Evolutionary conservation across 148 eudicot genomes (phyloP).

Genomic region (Rheum nobile): DNA sequence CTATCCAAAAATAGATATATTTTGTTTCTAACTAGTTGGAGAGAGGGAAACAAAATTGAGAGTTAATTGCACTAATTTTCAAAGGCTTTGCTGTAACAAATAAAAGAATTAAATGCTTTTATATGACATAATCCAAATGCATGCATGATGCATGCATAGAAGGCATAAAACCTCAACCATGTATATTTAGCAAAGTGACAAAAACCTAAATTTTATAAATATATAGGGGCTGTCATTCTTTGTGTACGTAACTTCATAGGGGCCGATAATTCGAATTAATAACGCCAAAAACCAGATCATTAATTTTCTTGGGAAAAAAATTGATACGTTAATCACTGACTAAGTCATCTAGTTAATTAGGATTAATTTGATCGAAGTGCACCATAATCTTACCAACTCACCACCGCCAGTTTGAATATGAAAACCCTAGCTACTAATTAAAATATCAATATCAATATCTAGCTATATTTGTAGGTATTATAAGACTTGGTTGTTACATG

Average conservation of each 20-base stretch:
- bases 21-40: no score
- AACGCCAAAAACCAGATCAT: neutral
- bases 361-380: no score
- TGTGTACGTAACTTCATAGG: neutral
- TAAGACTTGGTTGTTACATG: no score
- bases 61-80: no score
- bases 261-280: neutral
- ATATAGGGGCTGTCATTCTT: neutral
- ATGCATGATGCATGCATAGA: neutral
- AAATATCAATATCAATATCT: neutral
- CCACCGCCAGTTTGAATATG: neutral
- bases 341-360: neutral
- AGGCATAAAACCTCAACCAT: neutral
- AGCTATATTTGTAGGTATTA: neutral
- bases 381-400: neutral
- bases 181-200: neutral
- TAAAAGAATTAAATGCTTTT: no score
- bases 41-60: no score
- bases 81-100: no score
- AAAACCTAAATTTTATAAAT: neutral
- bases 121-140: no score
- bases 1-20: no score
- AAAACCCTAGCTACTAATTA: neutral
- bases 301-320: neutral
- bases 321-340: neutral